A percentile compares a stretch with the other conserved stretches of the same genome.
phyloP scores from a whole-genome alignment of 495 filamentous ascomycete genomes.

The Hypoxylon lenormandii region DNA sequence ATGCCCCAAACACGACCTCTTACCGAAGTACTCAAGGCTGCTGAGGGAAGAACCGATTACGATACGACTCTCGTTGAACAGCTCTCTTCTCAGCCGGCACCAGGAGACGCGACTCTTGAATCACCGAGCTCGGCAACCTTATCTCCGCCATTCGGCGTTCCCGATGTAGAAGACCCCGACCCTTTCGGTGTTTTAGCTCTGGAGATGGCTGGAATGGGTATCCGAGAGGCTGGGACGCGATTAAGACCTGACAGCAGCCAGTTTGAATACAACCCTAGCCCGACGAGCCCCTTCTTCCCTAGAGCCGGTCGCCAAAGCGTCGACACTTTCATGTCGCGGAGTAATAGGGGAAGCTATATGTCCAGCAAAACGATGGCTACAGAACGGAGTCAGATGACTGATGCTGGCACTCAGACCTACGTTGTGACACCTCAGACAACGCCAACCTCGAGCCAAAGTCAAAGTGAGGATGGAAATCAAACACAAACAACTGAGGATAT shows the following conservation, averaged over 20 bases:
- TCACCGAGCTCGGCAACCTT: slow-evolving; percentile 55
- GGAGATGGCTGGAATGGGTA: slow-evolving; percentile 84
- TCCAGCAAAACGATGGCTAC: slow-evolving; percentile 67
- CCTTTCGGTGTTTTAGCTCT: slow-evolving; percentile 88
- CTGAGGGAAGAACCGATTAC: slow-evolving; percentile 80
- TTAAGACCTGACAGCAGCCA: slow-evolving; percentile 74
- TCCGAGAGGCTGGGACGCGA: slow-evolving; percentile 83
- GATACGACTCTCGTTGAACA: slow-evolving; percentile 67
- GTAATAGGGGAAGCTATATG: slow-evolving; percentile 75
- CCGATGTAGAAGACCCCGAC: slow-evolving; percentile 81
- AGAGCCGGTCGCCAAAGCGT: slow-evolving; percentile 76
- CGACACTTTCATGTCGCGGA: slow-evolving; percentile 69
- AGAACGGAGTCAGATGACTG: slow-evolving; percentile 71
- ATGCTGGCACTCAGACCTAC: slow-evolving; percentile 67
- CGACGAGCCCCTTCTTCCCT: slow-evolving; percentile 78
- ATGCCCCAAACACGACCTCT: slow-evolving; percentile 74
- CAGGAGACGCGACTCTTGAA: slow-evolving; percentile 76
- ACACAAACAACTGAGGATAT: slow-evolving; percentile 50
- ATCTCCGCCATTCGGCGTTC: slow-evolving; percentile 74
- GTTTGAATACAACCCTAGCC: slow-evolving; percentile 83
- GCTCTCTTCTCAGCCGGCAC: slow-evolving; percentile 70
- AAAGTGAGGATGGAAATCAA: slow-evolving; percentile 61
- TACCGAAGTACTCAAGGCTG: slow-evolving; percentile 83
- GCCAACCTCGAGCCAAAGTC: slow-evolving; percentile 57
- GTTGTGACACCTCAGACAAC: slow-evolving; percentile 63